Base-by-base conservation (phyloP, 169 alveolate species). In the Eimeria maxima region DNA sequence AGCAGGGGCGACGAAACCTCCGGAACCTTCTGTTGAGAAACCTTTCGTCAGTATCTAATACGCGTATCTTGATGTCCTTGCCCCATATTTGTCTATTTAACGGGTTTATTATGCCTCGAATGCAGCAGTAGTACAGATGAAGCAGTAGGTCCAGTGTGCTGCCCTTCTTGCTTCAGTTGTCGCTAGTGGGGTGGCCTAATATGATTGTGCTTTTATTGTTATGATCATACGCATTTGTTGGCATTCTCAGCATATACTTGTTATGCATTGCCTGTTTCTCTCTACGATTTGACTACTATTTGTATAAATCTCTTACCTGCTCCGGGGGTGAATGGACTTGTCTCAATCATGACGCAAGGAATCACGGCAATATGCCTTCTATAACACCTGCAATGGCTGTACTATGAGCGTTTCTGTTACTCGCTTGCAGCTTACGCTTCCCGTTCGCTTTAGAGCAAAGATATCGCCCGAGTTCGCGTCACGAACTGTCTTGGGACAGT, bases 11-110 rank as follows among this genome's bases (percentile, higher is more conserved):
- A 7, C 45, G 24, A 53, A 57, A 27, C 92, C 92, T 24, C 92
- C 92, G n/a, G 55, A 44, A 13, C 92, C 92, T 2, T 53, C 50
- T 5, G 20, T 27, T n/a, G 55, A 69, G 38, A 84, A 84, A 20
- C 76, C 92, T 3, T 44, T 84, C 71, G 92, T 84, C 38, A 84
- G 92, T 74, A 76, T 24, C 44, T 27, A 3, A 8, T 27, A 45
- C 18, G 22, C 45, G 20, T 4, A 24, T 24, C 16, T 22, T 4
- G 29, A 22, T 27, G 38, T 67, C 29, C 14, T 27, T 8, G 29
- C 3, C 38, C 24, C 29, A 3, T 63, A 4, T 38, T 63, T 63
- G 73, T 63, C 38, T 63, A 11, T 63, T 4, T 63, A 24, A 8
- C 1, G 3, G 18, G 3, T 67, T n/a, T 4, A 1, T 24, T 67